phyloP scores from a whole-genome alignment of 2,329 filamentous ascomycete species.

The Xylaria sp. region DNA sequence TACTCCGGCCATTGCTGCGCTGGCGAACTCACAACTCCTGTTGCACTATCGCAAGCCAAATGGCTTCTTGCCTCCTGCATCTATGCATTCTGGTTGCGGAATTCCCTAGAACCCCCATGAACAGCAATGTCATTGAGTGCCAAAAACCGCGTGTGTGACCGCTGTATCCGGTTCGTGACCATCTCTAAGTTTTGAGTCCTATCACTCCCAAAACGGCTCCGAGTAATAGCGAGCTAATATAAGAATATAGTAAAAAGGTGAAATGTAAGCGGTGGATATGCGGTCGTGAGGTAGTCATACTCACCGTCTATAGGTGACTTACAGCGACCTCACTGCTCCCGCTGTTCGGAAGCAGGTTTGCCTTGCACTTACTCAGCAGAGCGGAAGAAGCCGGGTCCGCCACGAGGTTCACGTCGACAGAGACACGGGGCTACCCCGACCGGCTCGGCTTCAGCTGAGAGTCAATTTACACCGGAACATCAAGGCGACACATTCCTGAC shows the following conservation, averaged over 20 bases:
- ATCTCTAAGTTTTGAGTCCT: neutral
- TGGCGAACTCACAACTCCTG: neutral
- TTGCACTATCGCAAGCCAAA: neutral
- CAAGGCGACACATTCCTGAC: conserved; percentile 10
- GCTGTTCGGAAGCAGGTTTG: conserved; percentile 48
- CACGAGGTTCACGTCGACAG: conserved; percentile 45
- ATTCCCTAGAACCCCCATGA: neutral
- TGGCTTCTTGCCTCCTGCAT: conserved; percentile 17
- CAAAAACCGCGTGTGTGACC: conserved; percentile 45
- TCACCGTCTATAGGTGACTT: conserved; percentile 46
- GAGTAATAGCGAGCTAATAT: conserved; percentile 28
- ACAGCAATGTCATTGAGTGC: conserved; percentile 26
- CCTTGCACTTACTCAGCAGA: conserved; percentile 48
- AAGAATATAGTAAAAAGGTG: conserved; percentile 43
- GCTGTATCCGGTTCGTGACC: conserved; percentile 45
- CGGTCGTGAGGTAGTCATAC: conserved; percentile 6
- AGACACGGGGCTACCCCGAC: conserved; percentile 14
- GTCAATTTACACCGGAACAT: conserved; percentile 1
- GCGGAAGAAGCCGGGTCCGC: conserved; percentile 50
- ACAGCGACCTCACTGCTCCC: conserved; percentile 49
- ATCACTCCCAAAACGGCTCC: neutral
- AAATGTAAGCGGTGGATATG: conserved; percentile 40
- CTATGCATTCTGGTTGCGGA: neutral
- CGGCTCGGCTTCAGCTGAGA: conserved; percentile 21
- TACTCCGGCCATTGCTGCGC: neutral